Base-by-base conservation (phyloP, 495 filamentous ascomycete species). In the Trichoderma orchidacearum region DNA sequence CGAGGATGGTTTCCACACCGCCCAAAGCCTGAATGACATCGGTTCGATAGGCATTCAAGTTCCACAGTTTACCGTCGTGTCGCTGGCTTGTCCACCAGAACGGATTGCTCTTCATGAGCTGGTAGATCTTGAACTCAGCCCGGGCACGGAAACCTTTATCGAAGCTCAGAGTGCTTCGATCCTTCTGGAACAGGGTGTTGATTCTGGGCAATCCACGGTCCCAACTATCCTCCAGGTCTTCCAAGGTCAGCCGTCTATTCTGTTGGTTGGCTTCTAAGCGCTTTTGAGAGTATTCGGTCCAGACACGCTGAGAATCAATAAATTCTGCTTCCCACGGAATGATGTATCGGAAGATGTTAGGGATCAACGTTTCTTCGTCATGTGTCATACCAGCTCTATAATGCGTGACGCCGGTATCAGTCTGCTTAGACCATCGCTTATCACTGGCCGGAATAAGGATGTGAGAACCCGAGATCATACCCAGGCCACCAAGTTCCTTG, bases 41-140 rank as follows among this genome's bases (percentile, higher is more conserved):
- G 9, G 94, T 97, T 60, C 94, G 80, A 70, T 99, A 97, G 18
- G 94, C 91, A 60, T 97, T 99, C 62, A 99, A 70, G 63, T 99
- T 96, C 94, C 94, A 99, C 35, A 99, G 73, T 69, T 97, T 99
- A 68, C 94, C 94, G 64, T 99, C 94, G 64, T 99, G 94, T 51
- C 94, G 78, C 69, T 97, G 94, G 63, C 88, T 95, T 2, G 94
- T 99, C 94, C 93, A 98, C 92, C 91, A 96, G 79, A 96, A 98
- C 0, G 93, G 92, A 68, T 96, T 96, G 76, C 88, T 95, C 84
- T 96, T 97, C 93, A 98, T 97, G 59, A 96, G 75, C 70, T 96
- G 92, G 68, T 97, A 99, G 54, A 88, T 85, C 75, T 97, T 99
- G 77, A 97, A 99, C 73, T 99, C 94, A 27, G 91, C 89, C 31